Conservation (phyloP, 208 protist species). For the Trypanosoma boissoni region DNA sequence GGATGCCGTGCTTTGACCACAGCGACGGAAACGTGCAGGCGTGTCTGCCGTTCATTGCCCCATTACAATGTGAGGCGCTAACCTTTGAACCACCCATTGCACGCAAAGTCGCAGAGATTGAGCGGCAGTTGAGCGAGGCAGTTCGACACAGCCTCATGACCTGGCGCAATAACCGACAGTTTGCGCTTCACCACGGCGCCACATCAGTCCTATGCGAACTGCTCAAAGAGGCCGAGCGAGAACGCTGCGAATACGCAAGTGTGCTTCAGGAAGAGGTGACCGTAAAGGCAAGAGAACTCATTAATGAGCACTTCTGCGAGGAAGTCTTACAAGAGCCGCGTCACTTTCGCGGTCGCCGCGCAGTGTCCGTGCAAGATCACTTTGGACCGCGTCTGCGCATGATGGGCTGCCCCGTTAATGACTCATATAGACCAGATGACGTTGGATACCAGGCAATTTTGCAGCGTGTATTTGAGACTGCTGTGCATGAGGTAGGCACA, state of each 20-base stretch:
- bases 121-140: conserved; percentile 44
- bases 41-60: conserved; percentile 39
- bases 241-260: conserved; percentile 49
- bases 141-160: conserved; percentile 43
- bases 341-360: background rate
- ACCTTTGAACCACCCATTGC: conserved; percentile 38
- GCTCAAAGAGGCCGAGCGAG: conserved; percentile 50
- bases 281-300: conserved; percentile 26
- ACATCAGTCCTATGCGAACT: conserved; percentile 51
- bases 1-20: conserved; percentile 67
- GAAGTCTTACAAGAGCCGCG: conserved; percentile 16
- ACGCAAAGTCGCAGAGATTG: conserved; percentile 50
- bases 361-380: background rate
- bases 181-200: conserved; percentile 56
- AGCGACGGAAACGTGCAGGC: conserved; percentile 33
- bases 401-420: conserved; percentile 61
- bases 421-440: conserved; percentile 46
- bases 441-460: conserved; percentile 37
- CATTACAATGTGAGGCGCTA: conserved; percentile 65
- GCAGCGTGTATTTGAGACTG: conserved; percentile 67
- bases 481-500: conserved; percentile 77
- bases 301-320: conserved; percentile 68
- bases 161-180: conserved; percentile 66
- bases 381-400: conserved; percentile 23
- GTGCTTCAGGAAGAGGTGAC: conserved; percentile 40